Conservation (phyloP, 2,329 filamentous ascomycete species). For the Huntiella bhutanensis region DNA sequence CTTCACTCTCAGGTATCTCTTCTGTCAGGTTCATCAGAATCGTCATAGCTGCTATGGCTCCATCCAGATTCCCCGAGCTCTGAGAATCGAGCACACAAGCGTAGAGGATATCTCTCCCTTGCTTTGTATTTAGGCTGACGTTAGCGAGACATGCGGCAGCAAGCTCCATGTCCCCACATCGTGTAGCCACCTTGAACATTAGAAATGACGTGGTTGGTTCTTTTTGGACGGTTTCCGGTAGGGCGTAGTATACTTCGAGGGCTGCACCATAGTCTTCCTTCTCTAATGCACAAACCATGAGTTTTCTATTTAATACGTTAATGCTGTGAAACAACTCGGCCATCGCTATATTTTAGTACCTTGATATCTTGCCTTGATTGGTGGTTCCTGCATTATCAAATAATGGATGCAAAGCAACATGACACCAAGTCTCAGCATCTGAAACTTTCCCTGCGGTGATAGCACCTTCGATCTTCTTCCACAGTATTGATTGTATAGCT, state of each 20-base stretch:
- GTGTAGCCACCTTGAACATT: slow-evolving; percentile 54
- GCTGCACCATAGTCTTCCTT: slow-evolving; percentile 34
- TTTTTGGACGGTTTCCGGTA: slow-evolving; percentile 37
- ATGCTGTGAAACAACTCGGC: too few relatives aligned
- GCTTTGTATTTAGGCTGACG: slow-evolving; percentile 35
- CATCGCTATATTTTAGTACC: slow-evolving; percentile 23
- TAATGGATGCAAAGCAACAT: slow-evolving; percentile 42
- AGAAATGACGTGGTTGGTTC: slow-evolving; percentile 53
- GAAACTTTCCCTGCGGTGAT: slow-evolving; percentile 33
- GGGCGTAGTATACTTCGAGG: slow-evolving; percentile 33
- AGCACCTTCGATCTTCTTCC: slow-evolving; percentile 53
- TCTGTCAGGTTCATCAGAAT: slow-evolving; percentile 17
- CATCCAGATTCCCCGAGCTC: slow-evolving; percentile 38
- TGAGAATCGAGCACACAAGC: slow-evolving; percentile 67
- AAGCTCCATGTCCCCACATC: slow-evolving; percentile 34
- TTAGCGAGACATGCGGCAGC: slow-evolving; percentile 45
- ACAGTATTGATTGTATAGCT: slow-evolving; percentile 56
- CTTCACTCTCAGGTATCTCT: slow-evolving; percentile 11
- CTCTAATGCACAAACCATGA: slow-evolving; percentile 50
- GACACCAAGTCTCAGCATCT: slow-evolving; percentile 51
- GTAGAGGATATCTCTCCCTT: slow-evolving; percentile 43
- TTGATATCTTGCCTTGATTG: slow-evolving; percentile 50
- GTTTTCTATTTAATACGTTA: slow-evolving; percentile 34
- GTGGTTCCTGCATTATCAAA: slow-evolving; percentile 46
- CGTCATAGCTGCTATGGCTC: slow-evolving; percentile 27